Base-by-base conservation (phyloP, 2,329 filamentous ascomycete genomes). In the Colletotrichum lupini region DNA sequence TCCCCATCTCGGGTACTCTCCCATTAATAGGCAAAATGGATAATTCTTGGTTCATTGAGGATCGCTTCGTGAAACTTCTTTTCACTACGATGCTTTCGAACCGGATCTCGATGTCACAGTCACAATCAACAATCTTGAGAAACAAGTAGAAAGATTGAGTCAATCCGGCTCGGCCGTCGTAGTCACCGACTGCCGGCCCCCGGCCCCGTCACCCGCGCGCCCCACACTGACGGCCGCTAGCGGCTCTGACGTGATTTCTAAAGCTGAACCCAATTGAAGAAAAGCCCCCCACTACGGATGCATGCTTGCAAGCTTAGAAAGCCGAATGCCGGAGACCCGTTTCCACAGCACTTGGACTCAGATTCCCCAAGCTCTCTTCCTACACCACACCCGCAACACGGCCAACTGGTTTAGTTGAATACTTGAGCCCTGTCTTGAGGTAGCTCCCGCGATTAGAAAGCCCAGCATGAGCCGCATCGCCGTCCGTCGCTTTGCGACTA, bases 401-500 rank as follows among this genome's bases (percentile, higher is more conserved):
- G 37, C 42, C 46, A 24, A 16, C 9, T 32, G 30, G 9, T 32
- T 4, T 32, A 11, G 30, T 11, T 32, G 30, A 32, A 32, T 11
- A 32, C 3, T 32, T 32, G 30, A 32, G 30, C 8, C 1, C 30
- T 32, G 30, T 16, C 16, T 30, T 35, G 61, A 62, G 35, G 30
- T 32, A 9, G 8, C 28, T 26, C 14, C 22, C 16, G 19, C n/a
- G 53, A 16, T 4, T 2, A 76, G 66, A 8, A 72, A 71, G 55
- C 68, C 42, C 75, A 83, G 62, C 58, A 95, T 95, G 93, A 91
- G 95, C 77, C 90, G 92, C 79, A 91, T 90, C 74, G 90, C 89
- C 78, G 87, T 91, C 75, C 90, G 93, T 79, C 89, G 90, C 74
- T 92, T 97, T 78, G 88, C 90, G 68, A 90, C 90, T 26, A 90